Evolutionary conservation across 208 protist species (phyloP), one percentile per base, ranked within the genome.

Genomic region (Trypanosoma mega): DNA sequence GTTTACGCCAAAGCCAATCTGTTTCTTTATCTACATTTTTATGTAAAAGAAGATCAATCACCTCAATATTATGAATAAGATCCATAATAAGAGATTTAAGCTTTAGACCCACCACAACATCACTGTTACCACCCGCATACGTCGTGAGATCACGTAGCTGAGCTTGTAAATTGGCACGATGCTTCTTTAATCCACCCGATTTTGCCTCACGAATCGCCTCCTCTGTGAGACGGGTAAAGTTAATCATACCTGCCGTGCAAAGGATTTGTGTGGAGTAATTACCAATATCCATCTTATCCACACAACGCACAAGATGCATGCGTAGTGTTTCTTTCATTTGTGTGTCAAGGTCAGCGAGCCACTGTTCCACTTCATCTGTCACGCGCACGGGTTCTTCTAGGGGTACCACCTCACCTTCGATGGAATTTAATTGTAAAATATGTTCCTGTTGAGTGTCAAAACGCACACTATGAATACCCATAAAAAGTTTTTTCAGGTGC

Each of bases 401-500:
- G 30, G 82, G 71, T 39, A 99, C 98, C 14, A 82, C 63, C 80
- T 99, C 97, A 20, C 96, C 96, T 45, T 98, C 94, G 7, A 93
- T 63, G 18, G 87, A 97, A 30, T 82, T 60, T 55, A 99, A 96
- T 44, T 86, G 80, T 12, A 93, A 51, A 58, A 98, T 98, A 57
- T 86, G 71, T 60, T 93, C 80, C 52, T 89, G 82, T 46, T 83
- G 66, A 11, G 80, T 69, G 63, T 97, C 87, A 64, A 99, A 98
- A 57, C 95, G 72, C 16, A 99, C 97, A 39, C 76, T 88, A 79
- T 96, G 68, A 72, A 99, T 97, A 39, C 97, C 97, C 80, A 96
- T 96, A 68, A 98, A 99, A 11, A 99, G 85, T 76, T 99, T 99
- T 77, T 98, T 98, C 5, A 99, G 79, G 75, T 99, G 98, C 8